phyloP scores from a whole-genome alignment of 1,139 yeast genomes.

The Yamadazyma dushanensis region DNA sequence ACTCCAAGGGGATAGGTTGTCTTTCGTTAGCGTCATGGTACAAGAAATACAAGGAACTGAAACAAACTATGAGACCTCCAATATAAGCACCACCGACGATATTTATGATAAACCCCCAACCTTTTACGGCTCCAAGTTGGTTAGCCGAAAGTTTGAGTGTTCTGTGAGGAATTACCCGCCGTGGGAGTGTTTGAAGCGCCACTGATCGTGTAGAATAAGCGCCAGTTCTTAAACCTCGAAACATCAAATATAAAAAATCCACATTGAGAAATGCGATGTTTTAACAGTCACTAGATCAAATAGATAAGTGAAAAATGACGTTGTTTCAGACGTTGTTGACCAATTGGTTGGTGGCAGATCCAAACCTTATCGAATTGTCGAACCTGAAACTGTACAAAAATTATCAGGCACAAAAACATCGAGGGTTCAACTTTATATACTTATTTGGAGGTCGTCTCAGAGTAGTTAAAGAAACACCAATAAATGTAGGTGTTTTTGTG shows the following conservation, averaged over 20 bases:
- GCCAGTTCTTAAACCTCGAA: background rate
- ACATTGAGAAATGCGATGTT: background rate
- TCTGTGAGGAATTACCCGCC: background rate
- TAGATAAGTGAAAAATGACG: background rate
- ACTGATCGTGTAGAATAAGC: background rate
- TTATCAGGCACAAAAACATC: constrained; percentile 36
- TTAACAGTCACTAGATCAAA: background rate
- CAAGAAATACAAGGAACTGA: constrained; percentile 40
- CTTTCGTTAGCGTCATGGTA: constrained; percentile 43
- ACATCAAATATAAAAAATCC: background rate
- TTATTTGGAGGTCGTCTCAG: constrained; percentile 67
- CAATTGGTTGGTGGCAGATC: constrained; percentile 48
- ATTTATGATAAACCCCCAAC: constrained; percentile 36
- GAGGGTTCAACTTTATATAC: constrained; percentile 36
- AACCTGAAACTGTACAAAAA: constrained; percentile 19
- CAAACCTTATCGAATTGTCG: constrained; percentile 21
- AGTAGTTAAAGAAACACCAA: constrained; percentile 37
- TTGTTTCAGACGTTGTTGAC: constrained; percentile 25
- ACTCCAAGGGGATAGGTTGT: constrained; percentile 44
- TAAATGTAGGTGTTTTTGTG: constrained; percentile 32
- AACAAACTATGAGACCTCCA: constrained; percentile 41
- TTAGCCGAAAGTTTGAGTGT: constrained; percentile 16
- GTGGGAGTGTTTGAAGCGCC: background rate
- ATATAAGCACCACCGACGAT: constrained; percentile 45
- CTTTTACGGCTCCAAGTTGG: constrained; percentile 25